Percentiles rank a stretch among this genome's conserved stretches.
Conservation (phyloP, 148 eudicot genomes). For the Rhododendron williamsianum region DNA sequence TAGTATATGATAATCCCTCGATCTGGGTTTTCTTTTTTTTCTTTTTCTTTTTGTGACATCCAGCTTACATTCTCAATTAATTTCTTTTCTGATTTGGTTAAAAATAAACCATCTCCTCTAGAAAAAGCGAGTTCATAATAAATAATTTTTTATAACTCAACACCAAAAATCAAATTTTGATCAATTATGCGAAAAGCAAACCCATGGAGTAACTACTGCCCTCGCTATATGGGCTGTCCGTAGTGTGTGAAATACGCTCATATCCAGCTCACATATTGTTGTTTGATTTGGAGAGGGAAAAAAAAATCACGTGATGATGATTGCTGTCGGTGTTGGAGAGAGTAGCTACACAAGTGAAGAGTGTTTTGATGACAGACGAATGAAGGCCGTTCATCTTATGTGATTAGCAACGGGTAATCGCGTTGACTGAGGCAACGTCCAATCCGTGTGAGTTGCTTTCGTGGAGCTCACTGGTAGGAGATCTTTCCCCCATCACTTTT, state of each 20-base stretch:
- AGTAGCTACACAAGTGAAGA: neutral
- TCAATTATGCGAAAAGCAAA: no score
- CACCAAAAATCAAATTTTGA: no score
- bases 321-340: neutral
- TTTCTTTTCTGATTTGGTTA: no score
- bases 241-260: neutral
- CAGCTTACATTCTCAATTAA: no score
- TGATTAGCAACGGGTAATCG: neutral
- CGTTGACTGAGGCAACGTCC: neutral
- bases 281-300: neutral
- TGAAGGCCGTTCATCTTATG: neutral
- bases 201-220: no score
- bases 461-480: neutral
- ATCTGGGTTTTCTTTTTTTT: neutral
- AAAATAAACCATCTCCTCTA: no score
- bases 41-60: no score
- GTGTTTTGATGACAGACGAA: constrained; percentile 20
- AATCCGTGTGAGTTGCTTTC: neutral
- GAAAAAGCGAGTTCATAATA: no score
- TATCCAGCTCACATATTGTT: neutral
- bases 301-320: neutral
- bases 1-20: neutral
- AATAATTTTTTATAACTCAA: no score
- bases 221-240: no score
- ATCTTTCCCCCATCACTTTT: neutral